These are phyloP conservation scores for Fusarium sp. DNA, from an alignment of 2,329 filamentous ascomycete species.

Conservation along the genomic window DNA sequence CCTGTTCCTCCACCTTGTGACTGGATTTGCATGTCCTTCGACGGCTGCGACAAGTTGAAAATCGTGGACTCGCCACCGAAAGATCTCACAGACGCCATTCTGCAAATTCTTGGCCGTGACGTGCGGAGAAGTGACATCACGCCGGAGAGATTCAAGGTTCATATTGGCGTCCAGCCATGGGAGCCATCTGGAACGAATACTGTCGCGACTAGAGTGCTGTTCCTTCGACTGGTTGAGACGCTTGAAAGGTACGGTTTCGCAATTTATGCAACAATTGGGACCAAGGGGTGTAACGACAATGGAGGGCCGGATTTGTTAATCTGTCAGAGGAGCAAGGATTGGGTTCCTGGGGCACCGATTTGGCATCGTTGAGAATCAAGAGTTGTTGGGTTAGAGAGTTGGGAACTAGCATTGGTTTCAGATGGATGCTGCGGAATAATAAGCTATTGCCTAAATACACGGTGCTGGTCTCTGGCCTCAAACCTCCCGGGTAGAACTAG, in stretches of 20 bases:
- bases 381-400: too few relatives aligned
- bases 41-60: constrained; percentile 26
- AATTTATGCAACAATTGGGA: constrained; percentile 21
- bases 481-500: too few relatives aligned
- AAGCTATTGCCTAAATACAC: too few relatives aligned
- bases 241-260: constrained; percentile 13
- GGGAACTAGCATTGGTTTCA: too few relatives aligned
- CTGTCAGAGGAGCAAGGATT: constrained; percentile 26
- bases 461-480: too few relatives aligned
- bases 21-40: constrained; percentile 32
- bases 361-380: constrained; percentile 20
- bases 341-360: constrained; percentile 30
- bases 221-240: constrained; percentile 6
- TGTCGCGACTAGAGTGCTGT: not conserved
- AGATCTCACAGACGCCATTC: constrained; percentile 16
- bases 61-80: constrained; percentile 16
- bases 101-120: not conserved
- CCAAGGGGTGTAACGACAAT: constrained; percentile 1
- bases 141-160: not conserved
- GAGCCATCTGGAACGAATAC: constrained; percentile 10
- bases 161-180: constrained; percentile 7
- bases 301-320: constrained; percentile 19
- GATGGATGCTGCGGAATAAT: too few relatives aligned
- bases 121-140: constrained; percentile 5
- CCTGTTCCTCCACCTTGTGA: constrained; percentile 15